Base-by-base conservation (phyloP, 83 land plant species). In the Isoetes engelmannii region DNA sequence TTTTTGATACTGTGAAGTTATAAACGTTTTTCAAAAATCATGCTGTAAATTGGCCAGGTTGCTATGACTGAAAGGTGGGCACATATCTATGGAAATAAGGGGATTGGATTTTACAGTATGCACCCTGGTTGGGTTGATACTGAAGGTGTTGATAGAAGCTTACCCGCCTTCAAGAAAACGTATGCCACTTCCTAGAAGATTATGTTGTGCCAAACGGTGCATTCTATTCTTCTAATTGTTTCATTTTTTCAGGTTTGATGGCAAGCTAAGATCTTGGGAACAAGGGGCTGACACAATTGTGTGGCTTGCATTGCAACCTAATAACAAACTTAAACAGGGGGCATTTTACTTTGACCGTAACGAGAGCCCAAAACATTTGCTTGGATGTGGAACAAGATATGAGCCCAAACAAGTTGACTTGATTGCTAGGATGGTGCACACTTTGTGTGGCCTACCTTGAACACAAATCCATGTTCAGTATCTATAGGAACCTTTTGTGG, bases 101-200 rank as follows among this genome's bases (percentile, higher is more conserved):
- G 96, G 42, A 77, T 92, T 42, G 84, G 80, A 4, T 92, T 92
- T 81, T 92, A 87, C 72, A 81, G 92, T 62, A 87, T 89, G 98
- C 98, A 92, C 69, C 98, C 97, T 20, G 97, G 97, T 21, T 92
- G 97, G 97, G 85, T 86, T 44, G 87, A 83, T 17, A 92, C 96
- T 28, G 84, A 87, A 12, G 96, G 89, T 19, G 82, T 89, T 4
- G 75, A 83, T 6, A 87, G 70, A 41, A 87, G 86, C 75, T 74
- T 92, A 69, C 96, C 98, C 5, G 69, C 68, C 45, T 84, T 92
- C 59, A 67, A 81, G 12, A 69, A 85, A 69, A 68, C 49, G 88
- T 86, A 68, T 45, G 70, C 69, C 7, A 68, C 77, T 60, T 15
- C 63, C 17, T 6, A 60, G 2, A 8, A n/a, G 5, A 45, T 45